These are phyloP conservation scores for Afroboletus lepidellus DNA, from an alignment of 1,284 basidiomycete species.

Conservation along the genomic window DNA sequence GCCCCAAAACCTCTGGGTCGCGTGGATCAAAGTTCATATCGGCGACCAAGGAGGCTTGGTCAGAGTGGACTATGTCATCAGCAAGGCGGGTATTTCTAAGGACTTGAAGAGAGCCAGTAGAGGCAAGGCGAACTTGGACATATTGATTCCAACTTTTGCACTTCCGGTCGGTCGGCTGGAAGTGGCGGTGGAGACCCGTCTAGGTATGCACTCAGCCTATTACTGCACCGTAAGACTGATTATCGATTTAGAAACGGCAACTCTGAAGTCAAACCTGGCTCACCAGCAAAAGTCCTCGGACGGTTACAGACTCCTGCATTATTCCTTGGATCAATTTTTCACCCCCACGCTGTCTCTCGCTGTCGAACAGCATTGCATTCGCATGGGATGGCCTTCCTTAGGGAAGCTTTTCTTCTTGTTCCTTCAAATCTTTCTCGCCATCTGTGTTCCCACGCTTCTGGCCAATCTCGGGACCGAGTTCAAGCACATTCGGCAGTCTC, in stretches of 20 bases:
- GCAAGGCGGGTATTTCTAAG: conserved; percentile 15
- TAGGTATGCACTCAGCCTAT: conserved; percentile 40
- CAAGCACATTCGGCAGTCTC: conserved; percentile 35
- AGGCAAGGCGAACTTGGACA: conserved; percentile 37
- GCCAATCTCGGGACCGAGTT: conserved; percentile 38
- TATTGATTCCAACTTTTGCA: conserved; percentile 67
- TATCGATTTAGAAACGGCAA: conserved; percentile 15
- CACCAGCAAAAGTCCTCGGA: conserved; percentile 25
- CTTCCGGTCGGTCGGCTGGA: conserved; percentile 64
- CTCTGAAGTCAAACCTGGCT: conserved; percentile 27
- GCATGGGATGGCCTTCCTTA: conserved; percentile 26
- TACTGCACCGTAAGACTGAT: conserved; percentile 3
- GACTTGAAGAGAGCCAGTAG: conserved; percentile 36
- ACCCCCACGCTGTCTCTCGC: conserved; percentile 49
- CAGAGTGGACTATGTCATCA: conserved; percentile 64
- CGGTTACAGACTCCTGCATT: conserved; percentile 48
- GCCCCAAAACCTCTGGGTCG: conserved; percentile 56
- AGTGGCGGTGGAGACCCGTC: conserved; percentile 51
- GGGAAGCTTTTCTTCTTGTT: conserved; percentile 33
- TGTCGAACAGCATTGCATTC: conserved; percentile 26
- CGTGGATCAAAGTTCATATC: conserved; percentile 61
- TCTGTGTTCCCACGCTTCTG: conserved; percentile 38
- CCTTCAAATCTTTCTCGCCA: conserved; percentile 25
- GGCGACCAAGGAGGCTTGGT: conserved; percentile 50
- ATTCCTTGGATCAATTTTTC: conserved; percentile 55